These are phyloP conservation scores for Nannochloropsis limnetica DNA, from an alignment of 352 stramenopile genomes.

Conservation along the genomic window DNA sequence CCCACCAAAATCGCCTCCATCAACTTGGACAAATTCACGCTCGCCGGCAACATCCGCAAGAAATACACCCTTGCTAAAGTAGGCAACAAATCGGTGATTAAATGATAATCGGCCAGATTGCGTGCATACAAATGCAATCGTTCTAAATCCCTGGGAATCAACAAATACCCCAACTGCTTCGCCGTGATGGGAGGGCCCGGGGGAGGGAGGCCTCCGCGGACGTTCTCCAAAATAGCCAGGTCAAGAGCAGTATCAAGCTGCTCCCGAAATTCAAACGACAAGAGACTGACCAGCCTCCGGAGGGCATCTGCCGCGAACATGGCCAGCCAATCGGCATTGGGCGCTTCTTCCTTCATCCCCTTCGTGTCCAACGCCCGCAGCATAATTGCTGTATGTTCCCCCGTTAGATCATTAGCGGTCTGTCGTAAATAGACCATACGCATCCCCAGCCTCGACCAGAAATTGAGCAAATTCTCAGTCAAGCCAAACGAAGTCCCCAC, in stretches of 20 bases:
- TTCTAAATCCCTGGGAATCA: conserved; percentile 94
- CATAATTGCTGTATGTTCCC: conserved; percentile 92
- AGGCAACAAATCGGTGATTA: conserved; percentile 94
- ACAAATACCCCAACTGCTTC: conserved; percentile 76
- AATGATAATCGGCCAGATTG: conserved; percentile 98
- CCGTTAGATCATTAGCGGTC: conserved; percentile 97
- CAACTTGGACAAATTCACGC: conserved; percentile 81
- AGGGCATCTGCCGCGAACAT: conserved; percentile 83
- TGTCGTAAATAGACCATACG: conserved; percentile 93
- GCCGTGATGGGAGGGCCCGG: conserved; percentile 36
- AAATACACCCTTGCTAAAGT: conserved; percentile 90
- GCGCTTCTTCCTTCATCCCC: conserved; percentile 55
- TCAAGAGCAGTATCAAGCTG: not conserved
- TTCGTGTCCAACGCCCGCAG: conserved; percentile 56
- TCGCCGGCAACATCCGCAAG: conserved; percentile 74
- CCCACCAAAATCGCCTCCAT: conserved; percentile 88
- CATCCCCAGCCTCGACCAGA: conserved; percentile 86
- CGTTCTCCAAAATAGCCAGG: conserved; percentile 37
- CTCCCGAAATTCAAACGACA: conserved; percentile 47
- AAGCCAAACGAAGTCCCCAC: conserved; percentile 95
- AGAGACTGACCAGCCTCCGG: conserved; percentile 80
- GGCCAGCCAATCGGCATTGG: conserved; percentile 75
- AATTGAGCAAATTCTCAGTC: conserved; percentile 88
- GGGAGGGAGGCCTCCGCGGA: conserved; percentile 27
- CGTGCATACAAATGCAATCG: conserved; percentile 92